Conservation (phyloP, 768 basidiomycete species). For the Auriculariales sp. region DNA sequence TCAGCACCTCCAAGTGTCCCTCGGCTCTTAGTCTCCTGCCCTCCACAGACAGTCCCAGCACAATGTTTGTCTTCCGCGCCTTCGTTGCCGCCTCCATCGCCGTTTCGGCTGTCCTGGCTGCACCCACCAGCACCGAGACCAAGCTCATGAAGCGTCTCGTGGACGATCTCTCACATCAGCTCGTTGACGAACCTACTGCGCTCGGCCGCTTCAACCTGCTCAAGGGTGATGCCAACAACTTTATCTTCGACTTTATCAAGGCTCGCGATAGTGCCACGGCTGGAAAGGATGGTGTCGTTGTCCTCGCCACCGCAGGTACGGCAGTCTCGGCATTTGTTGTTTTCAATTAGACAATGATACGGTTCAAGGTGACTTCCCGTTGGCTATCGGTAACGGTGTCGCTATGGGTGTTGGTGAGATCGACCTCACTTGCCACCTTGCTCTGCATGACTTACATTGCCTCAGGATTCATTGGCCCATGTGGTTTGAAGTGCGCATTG, state of each 20-base stretch:
- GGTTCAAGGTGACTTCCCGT: too few species aligned
- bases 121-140: too few species aligned
- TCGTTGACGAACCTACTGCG: not conserved
- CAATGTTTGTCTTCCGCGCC: not conserved
- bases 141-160: not conserved
- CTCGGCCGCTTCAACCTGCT: slow-evolving; percentile 1
- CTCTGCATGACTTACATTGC: not conserved
- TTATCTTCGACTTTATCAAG: not conserved
- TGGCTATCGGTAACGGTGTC: not conserved
- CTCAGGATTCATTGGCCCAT: not conserved
- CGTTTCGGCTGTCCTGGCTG: too few species aligned
- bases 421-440: not conserved
- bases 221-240: not conserved
- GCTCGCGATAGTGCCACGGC: not conserved
- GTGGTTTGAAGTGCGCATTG: not conserved
- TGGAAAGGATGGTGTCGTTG: not conserved
- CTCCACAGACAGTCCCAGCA: too few species aligned
- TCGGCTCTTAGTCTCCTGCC: too few species aligned
- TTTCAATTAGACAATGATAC: too few species aligned
- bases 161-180: not conserved
- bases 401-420: not conserved
- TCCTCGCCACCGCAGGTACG: not conserved
- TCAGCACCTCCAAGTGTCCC: too few species aligned
- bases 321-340: too few species aligned
- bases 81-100: not conserved